Percentiles rank a stretch among this genome's conserved stretches.
Conservation (phyloP, 441 rosid species). For the Jatropha podagrica region DNA sequence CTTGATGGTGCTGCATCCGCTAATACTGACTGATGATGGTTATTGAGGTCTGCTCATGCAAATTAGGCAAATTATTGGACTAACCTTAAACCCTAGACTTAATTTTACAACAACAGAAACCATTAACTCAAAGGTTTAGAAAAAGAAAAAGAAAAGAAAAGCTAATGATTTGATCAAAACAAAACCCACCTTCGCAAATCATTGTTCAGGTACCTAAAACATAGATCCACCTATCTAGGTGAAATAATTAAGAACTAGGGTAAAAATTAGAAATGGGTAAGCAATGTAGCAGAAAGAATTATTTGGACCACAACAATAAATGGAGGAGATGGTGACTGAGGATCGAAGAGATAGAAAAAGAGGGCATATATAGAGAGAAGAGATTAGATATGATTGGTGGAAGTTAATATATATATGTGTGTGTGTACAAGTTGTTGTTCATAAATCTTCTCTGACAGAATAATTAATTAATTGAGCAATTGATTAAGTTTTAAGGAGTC, state of each 20-base stretch:
- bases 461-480: neutral
- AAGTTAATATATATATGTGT: neutral
- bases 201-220: too few relatives aligned
- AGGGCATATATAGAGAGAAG: conserved; percentile 1
- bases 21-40: conserved; percentile 29
- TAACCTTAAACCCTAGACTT: conserved; percentile 14
- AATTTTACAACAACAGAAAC: neutral
- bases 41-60: conserved; percentile 21
- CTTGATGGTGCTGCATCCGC: conserved; percentile 46
- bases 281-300: neutral
- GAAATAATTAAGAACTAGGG: neutral
- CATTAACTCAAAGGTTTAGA: conserved; percentile 9
- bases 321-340: neutral
- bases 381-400: conserved; percentile 5
- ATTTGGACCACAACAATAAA: neutral
- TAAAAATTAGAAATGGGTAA: neutral
- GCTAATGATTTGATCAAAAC: too few relatives aligned
- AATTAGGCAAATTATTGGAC: neutral
- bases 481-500: too few relatives aligned
- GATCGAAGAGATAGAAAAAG: neutral
- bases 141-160: neutral
- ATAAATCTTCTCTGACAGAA: too few relatives aligned
- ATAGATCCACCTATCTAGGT: too few relatives aligned
- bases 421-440: too few relatives aligned
- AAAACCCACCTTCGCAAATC: conserved; percentile 2